phyloP scores from a whole-genome alignment of 2,329 filamentous ascomycete species.

The Hypoxylon sp. region DNA sequence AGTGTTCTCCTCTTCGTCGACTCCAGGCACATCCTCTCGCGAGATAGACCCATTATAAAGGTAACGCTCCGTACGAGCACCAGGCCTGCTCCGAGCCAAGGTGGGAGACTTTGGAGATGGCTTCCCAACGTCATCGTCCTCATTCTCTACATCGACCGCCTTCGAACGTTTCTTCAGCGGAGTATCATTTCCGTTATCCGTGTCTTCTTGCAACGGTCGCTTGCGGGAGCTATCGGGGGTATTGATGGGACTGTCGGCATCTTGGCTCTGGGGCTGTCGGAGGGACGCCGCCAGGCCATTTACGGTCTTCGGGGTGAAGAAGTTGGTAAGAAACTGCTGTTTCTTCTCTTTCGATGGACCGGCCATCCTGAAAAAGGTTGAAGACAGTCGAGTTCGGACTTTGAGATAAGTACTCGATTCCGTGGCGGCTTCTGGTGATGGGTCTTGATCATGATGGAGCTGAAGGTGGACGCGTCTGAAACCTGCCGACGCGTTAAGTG shows the following conservation, averaged over 20 bases:
- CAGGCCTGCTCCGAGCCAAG: conserved; percentile 45
- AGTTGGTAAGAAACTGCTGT: conserved; percentile 87
- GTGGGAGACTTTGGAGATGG: conserved; percentile 43
- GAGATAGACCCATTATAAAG: conserved; percentile 62
- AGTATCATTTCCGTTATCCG: conserved; percentile 59
- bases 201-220: conserved; percentile 64
- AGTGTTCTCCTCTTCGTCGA: conserved; percentile 58
- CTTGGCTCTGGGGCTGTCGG: conserved; percentile 50
- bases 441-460: conserved; percentile 16
- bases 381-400: background rate
- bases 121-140: conserved; percentile 58
- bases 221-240: conserved; percentile 58
- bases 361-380: conserved; percentile 50
- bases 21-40: conserved; percentile 56
- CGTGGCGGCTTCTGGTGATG: conserved; percentile 1
- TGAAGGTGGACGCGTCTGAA: conserved; percentile 32
- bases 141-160: conserved; percentile 56
- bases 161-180: conserved; percentile 62
- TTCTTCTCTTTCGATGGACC: conserved; percentile 67
- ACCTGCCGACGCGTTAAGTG: conserved; percentile 41
- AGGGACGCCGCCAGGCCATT: conserved; percentile 59
- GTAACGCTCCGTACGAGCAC: conserved; percentile 65
- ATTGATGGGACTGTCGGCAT: conserved; percentile 46
- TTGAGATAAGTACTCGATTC: conserved; percentile 14
- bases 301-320: conserved; percentile 76